phyloP scores from a whole-genome alignment of 257 asterid species.

The Capsicum rhomboideum region DNA sequence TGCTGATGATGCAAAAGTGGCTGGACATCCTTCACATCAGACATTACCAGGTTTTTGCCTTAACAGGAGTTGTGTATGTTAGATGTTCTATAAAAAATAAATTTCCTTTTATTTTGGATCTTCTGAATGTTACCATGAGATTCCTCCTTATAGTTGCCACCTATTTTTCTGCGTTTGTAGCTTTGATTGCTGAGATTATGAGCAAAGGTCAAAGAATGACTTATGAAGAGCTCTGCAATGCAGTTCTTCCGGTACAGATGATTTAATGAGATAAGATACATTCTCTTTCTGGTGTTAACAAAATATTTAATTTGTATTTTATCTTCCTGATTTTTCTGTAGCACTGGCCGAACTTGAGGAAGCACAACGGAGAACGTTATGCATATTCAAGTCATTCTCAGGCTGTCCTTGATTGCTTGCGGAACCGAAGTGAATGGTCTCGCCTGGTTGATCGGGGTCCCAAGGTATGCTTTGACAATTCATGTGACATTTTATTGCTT shows the following conservation, averaged over 20 bases:
- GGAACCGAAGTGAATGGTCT: slow-evolving; percentile 97
- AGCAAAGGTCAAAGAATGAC: slow-evolving; percentile 84
- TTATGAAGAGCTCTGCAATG: slow-evolving; percentile 81
- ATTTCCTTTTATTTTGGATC: not conserved
- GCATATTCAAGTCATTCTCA: slow-evolving; percentile 96
- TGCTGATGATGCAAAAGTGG: slow-evolving; percentile 51
- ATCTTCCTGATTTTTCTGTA: slow-evolving; percentile 11
- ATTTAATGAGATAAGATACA: slow-evolving; percentile 1
- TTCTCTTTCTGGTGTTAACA: not conserved
- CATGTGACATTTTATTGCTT: not conserved
- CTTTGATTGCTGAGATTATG: slow-evolving; percentile 92
- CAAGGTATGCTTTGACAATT: slow-evolving; percentile 39
- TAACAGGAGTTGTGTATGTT: not conserved
- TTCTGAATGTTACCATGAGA: not conserved
- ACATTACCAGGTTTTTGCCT: slow-evolving; percentile 71
- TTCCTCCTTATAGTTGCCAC: not conserved
- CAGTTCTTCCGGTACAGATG: slow-evolving; percentile 72
- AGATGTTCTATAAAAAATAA: not conserved
- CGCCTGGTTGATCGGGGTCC: slow-evolving; percentile 97
- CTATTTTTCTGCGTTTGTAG: slow-evolving; percentile 21
- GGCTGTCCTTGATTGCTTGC: slow-evolving; percentile 93
- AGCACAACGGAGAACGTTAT: slow-evolving; percentile 92
- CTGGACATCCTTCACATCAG: slow-evolving; percentile 44
- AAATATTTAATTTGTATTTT: not conserved
- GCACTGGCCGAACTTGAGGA: slow-evolving; percentile 97